phyloP scores from a whole-genome alignment of 441 rosid species.

The Syzygium syzygioides region DNA sequence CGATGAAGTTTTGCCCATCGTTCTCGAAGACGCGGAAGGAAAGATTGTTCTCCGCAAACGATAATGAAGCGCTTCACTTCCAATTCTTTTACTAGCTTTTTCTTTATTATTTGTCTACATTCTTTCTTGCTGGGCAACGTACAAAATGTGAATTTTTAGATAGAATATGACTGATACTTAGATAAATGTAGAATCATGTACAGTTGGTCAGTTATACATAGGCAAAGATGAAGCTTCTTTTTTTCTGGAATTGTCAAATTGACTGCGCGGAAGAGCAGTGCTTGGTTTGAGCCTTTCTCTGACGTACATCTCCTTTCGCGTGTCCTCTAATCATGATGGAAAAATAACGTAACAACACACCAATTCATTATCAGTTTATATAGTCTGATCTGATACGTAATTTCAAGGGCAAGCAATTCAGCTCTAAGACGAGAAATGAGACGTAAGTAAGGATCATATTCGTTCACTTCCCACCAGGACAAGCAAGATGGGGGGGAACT shows the following conservation, averaged over 20 bases:
- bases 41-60: constrained; percentile 46
- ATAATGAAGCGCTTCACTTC: neutral
- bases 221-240: neutral
- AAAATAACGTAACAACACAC: neutral
- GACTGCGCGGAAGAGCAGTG: neutral
- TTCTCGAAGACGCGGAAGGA: constrained; percentile 66
- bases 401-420: neutral
- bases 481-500: neutral
- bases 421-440: neutral
- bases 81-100: neutral
- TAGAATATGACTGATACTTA: neutral
- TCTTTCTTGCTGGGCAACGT: neutral
- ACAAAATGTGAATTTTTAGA: neutral
- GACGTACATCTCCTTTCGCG: neutral
- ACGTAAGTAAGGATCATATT: neutral
- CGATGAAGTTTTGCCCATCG: constrained; percentile 36
- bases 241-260: neutral
- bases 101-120: neutral
- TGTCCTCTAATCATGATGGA: neutral
- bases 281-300: neutral
- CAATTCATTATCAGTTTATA: neutral
- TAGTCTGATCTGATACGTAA: neutral
- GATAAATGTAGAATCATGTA: neutral
- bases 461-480: neutral
- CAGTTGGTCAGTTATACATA: neutral